Conservation (phyloP, 257 asterid genomes). For the Solanum stenotomum region DNA sequence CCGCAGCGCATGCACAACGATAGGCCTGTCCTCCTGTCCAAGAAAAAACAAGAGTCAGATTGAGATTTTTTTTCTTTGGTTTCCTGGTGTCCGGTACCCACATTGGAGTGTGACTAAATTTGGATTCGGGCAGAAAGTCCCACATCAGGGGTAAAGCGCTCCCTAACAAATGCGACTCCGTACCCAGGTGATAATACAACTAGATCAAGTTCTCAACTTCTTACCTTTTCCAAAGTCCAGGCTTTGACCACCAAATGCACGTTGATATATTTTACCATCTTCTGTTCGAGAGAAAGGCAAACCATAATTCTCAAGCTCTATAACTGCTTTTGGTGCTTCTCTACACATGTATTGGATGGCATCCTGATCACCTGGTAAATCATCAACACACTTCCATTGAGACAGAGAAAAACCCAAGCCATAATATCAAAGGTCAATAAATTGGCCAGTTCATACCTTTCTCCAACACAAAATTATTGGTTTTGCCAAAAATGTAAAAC, state of each 20-base stretch:
- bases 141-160: neutral
- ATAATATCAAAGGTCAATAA: neutral
- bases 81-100: neutral
- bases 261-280: conserved; percentile 93
- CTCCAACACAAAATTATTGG: neutral
- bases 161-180: neutral
- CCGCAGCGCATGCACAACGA: conserved; percentile 99
- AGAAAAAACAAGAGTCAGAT: conserved; percentile 1
- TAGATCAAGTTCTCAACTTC: neutral
- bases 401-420: neutral
- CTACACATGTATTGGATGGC: conserved; percentile 94
- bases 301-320: conserved; percentile 88
- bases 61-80: neutral
- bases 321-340: conserved; percentile 93
- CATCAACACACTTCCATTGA: conserved; percentile 1
- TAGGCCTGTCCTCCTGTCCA: conserved; percentile 90
- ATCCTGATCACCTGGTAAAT: conserved; percentile 77
- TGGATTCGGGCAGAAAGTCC: neutral
- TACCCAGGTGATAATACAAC: neutral
- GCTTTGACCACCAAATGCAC: conserved; percentile 99
- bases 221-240: conserved; percentile 87
- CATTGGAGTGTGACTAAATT: neutral
- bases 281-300: conserved; percentile 95
- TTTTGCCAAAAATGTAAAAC: neutral
- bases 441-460: neutral